A percentile compares a stretch with the other conserved stretches of the same genome.
These are phyloP conservation scores for Wickerhamomyces hampshirensis DNA, from an alignment of 805 yeast genomes.

Conservation along the genomic window DNA sequence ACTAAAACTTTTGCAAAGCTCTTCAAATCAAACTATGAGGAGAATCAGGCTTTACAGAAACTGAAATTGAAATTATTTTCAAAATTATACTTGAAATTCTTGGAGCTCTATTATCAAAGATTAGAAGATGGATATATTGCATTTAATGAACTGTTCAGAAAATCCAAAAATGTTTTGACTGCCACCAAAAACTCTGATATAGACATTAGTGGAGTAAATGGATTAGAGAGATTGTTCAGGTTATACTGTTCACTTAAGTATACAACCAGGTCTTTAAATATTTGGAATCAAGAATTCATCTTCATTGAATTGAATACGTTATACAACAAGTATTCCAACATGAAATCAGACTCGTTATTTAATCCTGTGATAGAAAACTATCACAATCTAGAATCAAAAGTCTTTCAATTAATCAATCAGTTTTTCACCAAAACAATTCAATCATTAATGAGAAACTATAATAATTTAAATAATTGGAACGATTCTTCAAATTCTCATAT, in stretches of 20 bases:
- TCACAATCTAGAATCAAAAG: constrained; percentile 23
- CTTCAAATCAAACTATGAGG: constrained; percentile 23
- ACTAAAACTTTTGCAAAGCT: constrained; percentile 33
- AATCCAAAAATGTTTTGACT: constrained; percentile 10
- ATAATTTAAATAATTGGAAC: constrained; percentile 30
- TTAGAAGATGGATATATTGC: constrained; percentile 27
- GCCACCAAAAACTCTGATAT: constrained; percentile 10
- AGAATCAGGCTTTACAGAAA: constrained; percentile 35
- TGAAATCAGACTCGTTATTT: constrained; percentile 23
- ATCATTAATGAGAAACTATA: constrained; percentile 28
- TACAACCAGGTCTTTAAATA: constrained; percentile 16
- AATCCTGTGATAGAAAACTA: constrained; percentile 27
- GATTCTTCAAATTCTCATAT: constrained; percentile 1
- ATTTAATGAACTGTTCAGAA: constrained; percentile 20
- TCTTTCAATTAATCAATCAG: constrained; percentile 26
- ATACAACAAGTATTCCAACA: constrained; percentile 18
- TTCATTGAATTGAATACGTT: constrained; percentile 22
- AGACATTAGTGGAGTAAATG: constrained; percentile 22
- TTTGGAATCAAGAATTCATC: constrained; percentile 24
- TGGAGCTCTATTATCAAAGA: constrained; percentile 34
- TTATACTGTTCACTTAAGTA: constrained; percentile 22
- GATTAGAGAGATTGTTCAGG: constrained; percentile 25
- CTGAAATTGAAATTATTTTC: constrained; percentile 45
- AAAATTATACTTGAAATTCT: constrained; percentile 35
- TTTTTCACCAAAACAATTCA: constrained; percentile 27